Evolutionary conservation across 257 asterid genomes (phyloP), one percentile per base, ranked within the genome.

Genomic region (Salvia hispanica): DNA sequence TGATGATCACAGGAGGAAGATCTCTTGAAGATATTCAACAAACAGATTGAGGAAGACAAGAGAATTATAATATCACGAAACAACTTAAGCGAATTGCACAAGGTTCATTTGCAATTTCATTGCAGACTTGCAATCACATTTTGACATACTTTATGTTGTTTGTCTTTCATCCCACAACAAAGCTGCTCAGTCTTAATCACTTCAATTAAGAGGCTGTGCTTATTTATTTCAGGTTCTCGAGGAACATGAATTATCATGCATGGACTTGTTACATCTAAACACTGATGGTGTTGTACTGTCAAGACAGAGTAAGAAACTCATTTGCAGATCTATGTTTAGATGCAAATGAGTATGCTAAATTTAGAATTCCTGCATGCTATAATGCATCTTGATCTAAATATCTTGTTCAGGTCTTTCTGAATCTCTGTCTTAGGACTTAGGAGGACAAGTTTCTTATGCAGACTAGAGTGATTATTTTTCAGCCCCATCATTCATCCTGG

Each of bases 11-110:
- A 93, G 99, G 99, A 90, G 78, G 99, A 93, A 74, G 99, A 90
- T 78, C 74, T 76, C 45, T 85, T 84, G 77, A 85, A 78, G 78
- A 83, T 88, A 78, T 88, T 90, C 82, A 86, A 77, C 81, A 88
- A 90, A 59, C 99, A 93, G 84, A 86, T 93, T 75, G 95, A 88
- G 81, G 99, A 93, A 75, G 99, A 93, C 78, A 80, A 88, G 78
- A 85, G 78, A 76, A 85, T 93, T 77, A 91, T 90, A 76, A 83
- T 90, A 77, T 82, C 95, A 51, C 92, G 99, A 71, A 90, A 91
- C 86, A 93, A 90, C 79, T 67, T 93, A 73, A 83, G 80, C 37
- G 96, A 93, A 81, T 79, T 93, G 75, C 94, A 88, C 9, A 85
- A 86, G 95, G 99, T 93, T 81, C 59, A 66, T 48, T 47, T 34